phyloP scores from a whole-genome alignment of 495 filamentous ascomycete species.

The Neurospora cerealis region DNA sequence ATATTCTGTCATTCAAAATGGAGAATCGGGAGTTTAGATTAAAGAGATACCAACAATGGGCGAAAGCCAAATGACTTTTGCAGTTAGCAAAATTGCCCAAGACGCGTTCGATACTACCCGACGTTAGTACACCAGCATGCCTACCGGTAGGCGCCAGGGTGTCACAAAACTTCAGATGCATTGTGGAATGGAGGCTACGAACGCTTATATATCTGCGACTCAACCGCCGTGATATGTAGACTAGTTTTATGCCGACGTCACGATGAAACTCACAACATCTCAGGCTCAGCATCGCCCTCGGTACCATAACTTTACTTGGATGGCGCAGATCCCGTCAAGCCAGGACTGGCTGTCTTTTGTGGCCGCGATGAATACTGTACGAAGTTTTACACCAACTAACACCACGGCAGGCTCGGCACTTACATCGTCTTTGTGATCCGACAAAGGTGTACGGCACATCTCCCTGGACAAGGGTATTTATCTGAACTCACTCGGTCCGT shows the following conservation, averaged over 20 bases:
- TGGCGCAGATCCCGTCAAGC: neutral
- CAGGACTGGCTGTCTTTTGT: neutral
- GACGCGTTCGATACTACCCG: neutral
- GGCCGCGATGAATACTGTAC: neutral
- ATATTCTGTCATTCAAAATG: neutral
- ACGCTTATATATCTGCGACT: neutral
- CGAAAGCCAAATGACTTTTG: neutral
- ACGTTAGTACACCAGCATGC: neutral
- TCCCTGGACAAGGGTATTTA: neutral
- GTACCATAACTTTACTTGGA: neutral
- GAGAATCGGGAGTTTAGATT: neutral
- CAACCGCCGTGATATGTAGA: neutral
- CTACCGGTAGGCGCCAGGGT: neutral
- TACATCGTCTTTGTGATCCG: neutral
- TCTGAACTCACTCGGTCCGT: neutral
- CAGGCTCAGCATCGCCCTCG: neutral
- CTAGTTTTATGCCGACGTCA: neutral
- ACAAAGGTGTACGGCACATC: neutral
- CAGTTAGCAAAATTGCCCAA: neutral
- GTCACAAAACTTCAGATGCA: neutral
- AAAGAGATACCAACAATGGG: neutral
- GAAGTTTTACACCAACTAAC: neutral
- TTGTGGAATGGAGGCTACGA: neutral
- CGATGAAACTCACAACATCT: neutral
- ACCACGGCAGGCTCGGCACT: neutral